phyloP scores from a whole-genome alignment of 352 stramenopile genomes.

The Elongisporangium prolatum region DNA sequence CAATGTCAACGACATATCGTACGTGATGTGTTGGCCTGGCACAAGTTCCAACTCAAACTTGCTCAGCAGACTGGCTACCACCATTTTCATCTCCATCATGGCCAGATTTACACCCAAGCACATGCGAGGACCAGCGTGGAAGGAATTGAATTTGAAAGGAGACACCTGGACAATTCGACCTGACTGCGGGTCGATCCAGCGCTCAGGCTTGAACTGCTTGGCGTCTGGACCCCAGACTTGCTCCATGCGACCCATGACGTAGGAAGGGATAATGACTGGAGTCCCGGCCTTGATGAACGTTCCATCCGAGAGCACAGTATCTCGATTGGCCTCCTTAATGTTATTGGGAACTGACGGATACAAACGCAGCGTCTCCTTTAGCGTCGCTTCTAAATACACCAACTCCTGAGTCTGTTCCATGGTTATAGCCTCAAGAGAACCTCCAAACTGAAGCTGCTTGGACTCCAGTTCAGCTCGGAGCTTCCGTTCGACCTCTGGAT shows the following conservation, averaged over 20 bases:
- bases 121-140: conserved; percentile 33
- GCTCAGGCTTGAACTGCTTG: conserved; percentile 41
- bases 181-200: conserved; percentile 30
- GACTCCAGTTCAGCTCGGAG: conserved; percentile 24
- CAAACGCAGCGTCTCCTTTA: conserved; percentile 45
- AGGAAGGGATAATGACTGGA: conserved; percentile 34
- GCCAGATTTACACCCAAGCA: conserved; percentile 48
- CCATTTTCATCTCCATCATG: conserved; percentile 40
- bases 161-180: conserved; percentile 18
- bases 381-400: conserved; percentile 24
- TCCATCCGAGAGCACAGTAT: conserved; percentile 35
- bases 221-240: conserved; percentile 48
- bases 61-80: conserved; percentile 18
- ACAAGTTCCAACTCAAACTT: conserved; percentile 25
- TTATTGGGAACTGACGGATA: conserved; percentile 35
- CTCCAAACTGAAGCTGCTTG: conserved; percentile 29
- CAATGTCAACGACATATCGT: conserved; percentile 46
- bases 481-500: conserved; percentile 26
- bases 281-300: conserved; percentile 32
- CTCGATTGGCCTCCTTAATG: conserved; percentile 12
- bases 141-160: conserved; percentile 41
- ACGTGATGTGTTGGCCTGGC: conserved; percentile 27
- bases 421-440: no score
- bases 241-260: conserved; percentile 33
- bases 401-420: conserved; percentile 21